Evolutionary conservation across 495 filamentous ascomycete species (phyloP).

Genomic region (Aspergillus sclerotiicarbonarius): DNA sequence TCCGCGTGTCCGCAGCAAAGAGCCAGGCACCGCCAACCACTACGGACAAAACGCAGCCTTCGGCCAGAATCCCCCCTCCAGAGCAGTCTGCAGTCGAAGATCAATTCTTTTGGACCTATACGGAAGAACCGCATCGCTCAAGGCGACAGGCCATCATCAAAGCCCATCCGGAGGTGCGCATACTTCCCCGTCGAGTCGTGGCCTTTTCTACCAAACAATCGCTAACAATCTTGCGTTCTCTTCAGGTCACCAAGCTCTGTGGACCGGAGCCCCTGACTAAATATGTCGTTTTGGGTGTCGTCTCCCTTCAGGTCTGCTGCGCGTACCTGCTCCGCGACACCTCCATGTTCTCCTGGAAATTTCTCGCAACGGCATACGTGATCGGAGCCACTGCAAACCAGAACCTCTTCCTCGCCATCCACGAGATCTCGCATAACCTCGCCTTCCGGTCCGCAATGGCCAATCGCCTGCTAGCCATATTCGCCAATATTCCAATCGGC

Average conservation of each 20-base stretch:
- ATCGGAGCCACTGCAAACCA: constrained; percentile 96
- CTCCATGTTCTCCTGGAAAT: constrained; percentile 75
- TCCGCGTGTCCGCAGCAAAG: constrained; percentile 39
- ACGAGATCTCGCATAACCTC: constrained; percentile 98
- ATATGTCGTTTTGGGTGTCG: constrained; percentile 83
- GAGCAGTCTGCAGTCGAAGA: constrained; percentile 43
- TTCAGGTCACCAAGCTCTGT: constrained; percentile 93
- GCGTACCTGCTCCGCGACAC: constrained; percentile 78
- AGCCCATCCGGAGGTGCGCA: constrained; percentile 87
- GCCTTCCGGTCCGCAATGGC: constrained; percentile 82
- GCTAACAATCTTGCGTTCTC: constrained; percentile 10
- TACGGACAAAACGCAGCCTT: constrained; percentile 19
- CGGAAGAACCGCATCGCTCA: constrained; percentile 94
- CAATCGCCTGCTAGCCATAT: constrained; percentile 83
- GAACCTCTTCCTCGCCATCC: constrained; percentile 97
- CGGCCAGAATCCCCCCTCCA: constrained; percentile 34
- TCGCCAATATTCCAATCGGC: constrained; percentile 95
- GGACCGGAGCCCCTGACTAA: constrained; percentile 95
- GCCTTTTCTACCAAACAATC: not conserved
- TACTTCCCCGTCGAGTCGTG: not conserved
- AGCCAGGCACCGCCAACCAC: constrained; percentile 14
- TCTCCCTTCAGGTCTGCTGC: constrained; percentile 74
- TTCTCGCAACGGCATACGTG: constrained; percentile 84
- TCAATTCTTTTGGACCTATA: constrained; percentile 90
- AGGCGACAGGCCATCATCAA: constrained; percentile 93